Base-by-base conservation (phyloP, 345 rosid species). In the Lumnitzera littorea region DNA sequence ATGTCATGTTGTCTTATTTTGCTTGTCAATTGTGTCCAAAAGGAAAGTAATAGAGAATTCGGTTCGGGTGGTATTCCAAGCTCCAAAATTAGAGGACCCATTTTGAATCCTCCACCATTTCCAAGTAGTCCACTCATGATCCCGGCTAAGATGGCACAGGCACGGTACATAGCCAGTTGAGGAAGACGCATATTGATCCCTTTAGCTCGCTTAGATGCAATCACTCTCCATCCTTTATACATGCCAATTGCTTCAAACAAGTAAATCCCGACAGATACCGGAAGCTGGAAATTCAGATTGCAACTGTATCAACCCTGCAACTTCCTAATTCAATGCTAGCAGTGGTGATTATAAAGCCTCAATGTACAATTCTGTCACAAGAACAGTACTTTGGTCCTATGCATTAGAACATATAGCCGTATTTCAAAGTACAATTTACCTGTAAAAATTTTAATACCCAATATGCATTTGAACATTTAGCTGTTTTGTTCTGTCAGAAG, bases 31-130 rank as follows among this genome's bases (percentile, higher is more conserved):
- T 20, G 20, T 20, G 20, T 20, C 20, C 0, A 20, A 20, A 20
- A 0, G 20, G 20, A 20, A 20, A 20, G 20, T 20, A 20, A 20
- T 20, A 20, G 20, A 25, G 20, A n/a, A 52, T 52, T 52, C 20
- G n/a, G 17, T 3, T 76, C 80, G 73, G 80, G 84, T 15, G 73
- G 78, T 43, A 79, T 47, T 48, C 80, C 76, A 13, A 76, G 76
- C 73, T 79, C 72, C 62, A 79, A 59, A 43, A 76, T 73, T 5
- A 79, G 61, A 15, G 83, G 80, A 14, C 76, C 80, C 69, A 70
- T 52, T 27, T 70, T 61, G 46, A 79, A 79, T n/a, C 84, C 78
- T 13, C 84, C 78, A 1, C 78, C 84, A 4, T 73, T 46, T 31
- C 80, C 80, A 14, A 79, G 78, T 65, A 70, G 48, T 24, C 80